These are phyloP conservation scores for Anthostomella pinea DNA, from an alignment of 2,329 filamentous ascomycete species.

Conservation along the genomic window DNA sequence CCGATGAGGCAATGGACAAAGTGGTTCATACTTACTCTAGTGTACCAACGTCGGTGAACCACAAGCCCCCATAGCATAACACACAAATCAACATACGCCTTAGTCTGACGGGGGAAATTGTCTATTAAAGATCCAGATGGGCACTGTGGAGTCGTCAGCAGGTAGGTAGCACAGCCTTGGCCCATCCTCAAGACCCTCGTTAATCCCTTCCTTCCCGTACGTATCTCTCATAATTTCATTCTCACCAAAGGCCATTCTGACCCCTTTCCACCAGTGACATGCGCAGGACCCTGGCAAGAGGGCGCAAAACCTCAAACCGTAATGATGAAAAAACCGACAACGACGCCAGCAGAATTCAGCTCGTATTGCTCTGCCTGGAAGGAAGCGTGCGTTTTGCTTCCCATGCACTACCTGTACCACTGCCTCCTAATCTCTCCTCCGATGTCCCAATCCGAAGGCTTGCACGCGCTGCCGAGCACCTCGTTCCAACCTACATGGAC, in stretches of 20 bases:
- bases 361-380: conserved; percentile 24
- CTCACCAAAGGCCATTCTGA: conserved; percentile 19
- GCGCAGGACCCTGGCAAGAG: conserved; percentile 10
- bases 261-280: conserved; percentile 17
- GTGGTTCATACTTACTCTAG: too few species aligned
- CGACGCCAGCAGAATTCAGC: conserved; percentile 25
- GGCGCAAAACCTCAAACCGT: conserved; percentile 18
- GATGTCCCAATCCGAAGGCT: not conserved
- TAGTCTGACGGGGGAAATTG: conserved; percentile 7
- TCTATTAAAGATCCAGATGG: conserved; percentile 16
- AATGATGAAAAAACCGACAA: conserved; percentile 25
- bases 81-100: too few species aligned
- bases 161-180: too few species aligned
- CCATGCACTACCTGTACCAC: conserved; percentile 19
- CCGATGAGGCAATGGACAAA: too few species aligned
- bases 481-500: not conserved
- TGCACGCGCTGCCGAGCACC: not conserved
- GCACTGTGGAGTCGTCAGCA: conserved; percentile 1
- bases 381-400: conserved; percentile 18
- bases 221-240: conserved; percentile 24
- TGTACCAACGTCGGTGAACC: too few species aligned
- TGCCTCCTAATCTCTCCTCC: conserved; percentile 7
- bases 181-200: conserved; percentile 4
- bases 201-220: conserved; percentile 13
- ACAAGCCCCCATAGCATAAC: too few species aligned